A percentile compares a stretch with the other conserved stretches of the same genome.
Conservation (phyloP, 2,329 filamentous ascomycete species). For the Akanthomyces uredinophilus region DNA sequence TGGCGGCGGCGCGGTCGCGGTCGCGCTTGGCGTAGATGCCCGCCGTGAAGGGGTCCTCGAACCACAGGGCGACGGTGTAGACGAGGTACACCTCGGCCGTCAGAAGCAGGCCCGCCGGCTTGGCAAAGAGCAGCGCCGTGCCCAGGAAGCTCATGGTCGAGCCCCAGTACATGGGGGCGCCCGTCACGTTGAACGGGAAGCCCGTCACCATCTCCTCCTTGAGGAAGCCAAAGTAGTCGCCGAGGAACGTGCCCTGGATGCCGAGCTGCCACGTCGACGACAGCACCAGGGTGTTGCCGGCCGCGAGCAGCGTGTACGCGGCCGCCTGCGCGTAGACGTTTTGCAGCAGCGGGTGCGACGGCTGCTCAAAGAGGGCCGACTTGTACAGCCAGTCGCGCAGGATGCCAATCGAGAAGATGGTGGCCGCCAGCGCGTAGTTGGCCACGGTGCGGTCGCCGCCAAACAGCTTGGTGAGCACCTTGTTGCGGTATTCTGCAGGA, state of each 20-base stretch:
- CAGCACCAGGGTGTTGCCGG: conserved; percentile 80
- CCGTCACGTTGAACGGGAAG: conserved; percentile 91
- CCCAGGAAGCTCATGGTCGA: conserved; percentile 89
- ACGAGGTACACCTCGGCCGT: conserved; percentile 69
- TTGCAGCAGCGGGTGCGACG: conserved; percentile 68
- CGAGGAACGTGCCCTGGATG: conserved; percentile 91
- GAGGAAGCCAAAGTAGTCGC: conserved; percentile 97
- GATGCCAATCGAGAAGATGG: conserved; percentile 89
- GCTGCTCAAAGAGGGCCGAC: conserved; percentile 69
- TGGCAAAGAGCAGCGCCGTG: conserved; percentile 76
- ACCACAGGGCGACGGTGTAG: conserved; percentile 76
- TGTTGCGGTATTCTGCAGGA: conserved; percentile 83
- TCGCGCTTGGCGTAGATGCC: conserved; percentile 89
- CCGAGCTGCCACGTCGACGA: conserved; percentile 88
- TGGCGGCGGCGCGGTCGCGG: conserved; percentile 43
- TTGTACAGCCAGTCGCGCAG: conserved; percentile 86
- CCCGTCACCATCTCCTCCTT: conserved; percentile 93
- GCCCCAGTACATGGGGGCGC: conserved; percentile 94
- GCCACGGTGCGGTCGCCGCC: conserved; percentile 70
- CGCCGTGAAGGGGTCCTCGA: conserved; percentile 91
- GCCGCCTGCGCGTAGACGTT: conserved; percentile 53
- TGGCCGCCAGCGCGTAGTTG: conserved; percentile 83
- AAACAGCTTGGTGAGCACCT: conserved; percentile 81
- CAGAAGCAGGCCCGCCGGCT: conserved; percentile 77
- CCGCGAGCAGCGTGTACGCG: conserved; percentile 65